A percentile compares a stretch with the other conserved stretches of the same genome.
Conservation (phyloP, 1,284 basidiomycete genomes). For the Trichosporon sp. region DNA sequence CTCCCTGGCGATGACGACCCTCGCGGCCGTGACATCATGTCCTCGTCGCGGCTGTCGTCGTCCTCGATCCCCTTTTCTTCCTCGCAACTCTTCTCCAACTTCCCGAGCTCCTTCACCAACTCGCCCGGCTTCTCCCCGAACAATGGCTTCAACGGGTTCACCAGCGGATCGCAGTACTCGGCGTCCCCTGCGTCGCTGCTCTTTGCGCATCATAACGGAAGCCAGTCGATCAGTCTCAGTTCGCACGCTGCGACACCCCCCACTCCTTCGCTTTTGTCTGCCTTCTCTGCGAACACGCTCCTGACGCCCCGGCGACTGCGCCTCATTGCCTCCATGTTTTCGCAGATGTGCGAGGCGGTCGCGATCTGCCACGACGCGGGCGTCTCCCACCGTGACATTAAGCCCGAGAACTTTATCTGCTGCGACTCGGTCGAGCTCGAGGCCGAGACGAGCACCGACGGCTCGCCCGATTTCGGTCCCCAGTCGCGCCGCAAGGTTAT, state of each 20-base stretch:
- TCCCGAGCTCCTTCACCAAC: slow-evolving; percentile 34
- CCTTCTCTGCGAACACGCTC: slow-evolving; percentile 72
- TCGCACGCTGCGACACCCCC: slow-evolving; percentile 67
- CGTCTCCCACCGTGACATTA: slow-evolving; percentile 95
- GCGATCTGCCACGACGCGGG: slow-evolving; percentile 90
- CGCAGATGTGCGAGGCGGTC: slow-evolving; percentile 96
- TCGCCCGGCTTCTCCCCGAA: slow-evolving; percentile 36
- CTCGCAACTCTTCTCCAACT: slow-evolving; percentile 39
- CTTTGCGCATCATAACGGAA: slow-evolving; percentile 43
- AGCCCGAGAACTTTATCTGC: slow-evolving; percentile 88
- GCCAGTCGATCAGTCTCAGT: slow-evolving; percentile 11
- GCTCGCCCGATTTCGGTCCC: slow-evolving; percentile 39
- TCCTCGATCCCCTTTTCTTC: slow-evolving; percentile 49
- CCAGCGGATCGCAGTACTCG: slow-evolving; percentile 13
- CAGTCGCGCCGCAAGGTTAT: slow-evolving; percentile 58
- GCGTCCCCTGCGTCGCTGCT: slow-evolving; percentile 41
- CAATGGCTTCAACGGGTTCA: slow-evolving; percentile 10
- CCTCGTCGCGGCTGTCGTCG: slow-evolving; percentile 47
- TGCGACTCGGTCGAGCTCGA: slow-evolving; percentile 71
- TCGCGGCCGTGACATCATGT: slow-evolving; percentile 31
- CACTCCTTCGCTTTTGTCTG: slow-evolving; percentile 87
- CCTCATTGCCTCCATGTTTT: slow-evolving; percentile 93
- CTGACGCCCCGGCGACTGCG: slow-evolving; percentile 81
- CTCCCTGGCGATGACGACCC: slow-evolving; percentile 41
- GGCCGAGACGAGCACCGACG: slow-evolving; percentile 50